Evolutionary conservation across 495 filamentous ascomycete species (phyloP).

Genomic region (Monascus purpureus): DNA sequence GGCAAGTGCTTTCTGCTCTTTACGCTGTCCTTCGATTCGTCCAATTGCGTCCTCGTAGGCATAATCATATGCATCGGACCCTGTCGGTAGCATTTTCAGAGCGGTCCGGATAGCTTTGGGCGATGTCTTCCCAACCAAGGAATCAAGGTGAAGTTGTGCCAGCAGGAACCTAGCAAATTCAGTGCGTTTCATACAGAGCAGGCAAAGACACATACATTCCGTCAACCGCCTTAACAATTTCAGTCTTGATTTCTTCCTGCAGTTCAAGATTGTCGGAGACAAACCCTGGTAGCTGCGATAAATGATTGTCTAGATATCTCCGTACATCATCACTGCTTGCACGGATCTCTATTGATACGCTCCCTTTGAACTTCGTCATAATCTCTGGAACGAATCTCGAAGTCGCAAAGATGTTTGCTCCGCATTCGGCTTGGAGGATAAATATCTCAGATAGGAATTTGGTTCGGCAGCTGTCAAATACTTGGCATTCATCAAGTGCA

Average conservation of each 20-base stretch:
- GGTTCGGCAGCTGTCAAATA: too few species aligned
- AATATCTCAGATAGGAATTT: too few species aligned
- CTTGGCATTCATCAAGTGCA: constrained; percentile 17
- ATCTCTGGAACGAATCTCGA: too few species aligned
- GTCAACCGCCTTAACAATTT: constrained; percentile 14
- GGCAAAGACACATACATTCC: constrained; percentile 25
- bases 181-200: constrained; percentile 1
- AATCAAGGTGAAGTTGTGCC: constrained; percentile 34
- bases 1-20: constrained; percentile 16
- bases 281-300: constrained; percentile 9
- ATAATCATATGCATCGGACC: constrained; percentile 7
- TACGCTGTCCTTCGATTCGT: constrained; percentile 12
- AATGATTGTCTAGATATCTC: too few species aligned
- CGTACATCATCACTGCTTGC: too few species aligned
- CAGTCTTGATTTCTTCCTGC: constrained; percentile 14
- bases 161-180: constrained; percentile 35
- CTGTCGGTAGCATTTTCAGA: constrained; percentile 16
- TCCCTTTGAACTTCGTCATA: too few species aligned
- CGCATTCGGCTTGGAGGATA: too few species aligned
- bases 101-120: constrained; percentile 16
- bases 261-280: constrained; percentile 8
- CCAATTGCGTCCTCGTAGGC: constrained; percentile 12
- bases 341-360: too few species aligned
- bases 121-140: constrained; percentile 21
- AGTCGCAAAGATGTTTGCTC: too few species aligned